phyloP scores from a whole-genome alignment of 177 flowering plant genomes.

The Vitis hybrid region DNA sequence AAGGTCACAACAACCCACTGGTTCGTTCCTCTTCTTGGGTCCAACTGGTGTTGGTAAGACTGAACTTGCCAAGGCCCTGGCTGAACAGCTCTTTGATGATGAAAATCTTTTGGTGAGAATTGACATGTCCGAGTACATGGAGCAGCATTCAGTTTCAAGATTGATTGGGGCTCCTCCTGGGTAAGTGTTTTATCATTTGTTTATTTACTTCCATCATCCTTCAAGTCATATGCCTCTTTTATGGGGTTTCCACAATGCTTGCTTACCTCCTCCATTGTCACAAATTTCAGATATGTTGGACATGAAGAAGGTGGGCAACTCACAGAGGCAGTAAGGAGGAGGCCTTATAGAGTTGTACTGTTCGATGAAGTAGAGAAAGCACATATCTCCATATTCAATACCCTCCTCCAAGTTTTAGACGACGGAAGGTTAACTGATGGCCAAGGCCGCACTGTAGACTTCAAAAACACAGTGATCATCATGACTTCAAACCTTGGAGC shows the following conservation, averaged over 20 bases:
- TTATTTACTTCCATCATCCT: neutral
- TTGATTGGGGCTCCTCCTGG: conserved; percentile 99
- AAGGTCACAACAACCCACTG: conserved; percentile 89
- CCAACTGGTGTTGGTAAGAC: conserved; percentile 99
- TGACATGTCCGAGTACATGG: conserved; percentile 99
- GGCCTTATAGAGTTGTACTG: conserved; percentile 82
- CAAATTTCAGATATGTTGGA: conserved; percentile 67
- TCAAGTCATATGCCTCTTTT: neutral
- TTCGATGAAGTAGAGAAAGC: conserved; percentile 98
- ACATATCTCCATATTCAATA: conserved; percentile 76
- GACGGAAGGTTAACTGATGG: conserved; percentile 97
- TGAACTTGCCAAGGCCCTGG: conserved; percentile 94
- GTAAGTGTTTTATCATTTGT: conserved; percentile 28
- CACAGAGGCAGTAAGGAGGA: conserved; percentile 86
- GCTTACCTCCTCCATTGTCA: neutral
- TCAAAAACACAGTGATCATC: conserved; percentile 81
- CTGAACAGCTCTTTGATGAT: conserved; percentile 93
- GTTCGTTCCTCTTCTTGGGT: conserved; percentile 94
- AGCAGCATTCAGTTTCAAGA: conserved; percentile 87
- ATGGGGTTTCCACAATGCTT: neutral
- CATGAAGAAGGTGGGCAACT: conserved; percentile 98
- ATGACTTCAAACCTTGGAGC: conserved; percentile 99
- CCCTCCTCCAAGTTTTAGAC: conserved; percentile 88
- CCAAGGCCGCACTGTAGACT: conserved; percentile 92
- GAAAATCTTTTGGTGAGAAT: conserved; percentile 71